Base-by-base conservation (phyloP, 495 filamentous ascomycete genomes). In the Jackrogersella minutella region DNA sequence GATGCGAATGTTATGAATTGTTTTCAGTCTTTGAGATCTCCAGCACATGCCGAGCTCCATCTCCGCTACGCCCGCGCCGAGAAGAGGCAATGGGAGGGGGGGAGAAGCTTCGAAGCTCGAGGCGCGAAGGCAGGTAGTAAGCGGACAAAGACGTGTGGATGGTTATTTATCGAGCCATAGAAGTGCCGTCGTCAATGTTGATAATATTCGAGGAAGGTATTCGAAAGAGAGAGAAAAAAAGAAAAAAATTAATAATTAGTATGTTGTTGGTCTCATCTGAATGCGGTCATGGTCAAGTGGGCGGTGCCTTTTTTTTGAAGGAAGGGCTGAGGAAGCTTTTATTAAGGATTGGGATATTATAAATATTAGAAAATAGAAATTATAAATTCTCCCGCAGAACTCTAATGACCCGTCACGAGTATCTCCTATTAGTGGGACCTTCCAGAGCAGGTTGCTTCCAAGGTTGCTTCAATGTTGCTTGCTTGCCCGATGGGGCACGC, bases 11-110 rank as follows among this genome's bases (percentile, higher is more conserved):
- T 40, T 37, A 56, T 53, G 44, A 47, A 51, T 61, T 57, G 44
- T 22, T 64, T 66, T 74, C 46, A 62, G 62, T 65, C 66, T 74
- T 44, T 67, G 66, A 62, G 66, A 62, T 73, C 66, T 67, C 73
- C 68, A 62, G 63, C 71, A 59, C 70, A 57, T 68, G 65, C 71
- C 52, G 69, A 66, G 66, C 73, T 75, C 73, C 73, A 75, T 75
- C 70, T 75, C 73, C 64, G 62, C 63, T 59, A 41, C 26, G 55
- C 47, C 58, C 49, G 14, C 9, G 16, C 33, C 39, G 36, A 61
- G 28, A 51, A 37, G 41, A 66, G 44, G 39, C 49, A 39, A 64
- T 51, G 58, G 56, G 64, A 59, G 28, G 64, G n/a, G n/a, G n/a
- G n/a, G n/a, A n/a, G n/a, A n/a, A n/a, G n/a, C n/a, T 44, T 52